A percentile compares a stretch with the other conserved stretches of the same genome.
phyloP scores from a whole-genome alignment of 2,329 filamentous ascomycete genomes.

The Aspergillus neotritici region DNA sequence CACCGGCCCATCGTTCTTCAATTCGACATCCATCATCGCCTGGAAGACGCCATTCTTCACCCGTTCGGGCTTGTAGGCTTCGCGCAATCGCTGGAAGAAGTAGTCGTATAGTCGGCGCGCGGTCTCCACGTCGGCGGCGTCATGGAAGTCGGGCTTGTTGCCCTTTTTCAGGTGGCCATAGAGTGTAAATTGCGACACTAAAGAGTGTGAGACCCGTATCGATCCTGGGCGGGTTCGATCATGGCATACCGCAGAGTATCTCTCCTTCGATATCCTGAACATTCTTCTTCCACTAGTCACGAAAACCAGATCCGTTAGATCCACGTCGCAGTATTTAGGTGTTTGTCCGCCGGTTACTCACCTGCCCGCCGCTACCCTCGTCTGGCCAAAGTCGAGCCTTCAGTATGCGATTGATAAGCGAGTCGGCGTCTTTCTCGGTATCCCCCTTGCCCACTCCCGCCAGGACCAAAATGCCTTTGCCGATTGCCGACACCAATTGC shows the following conservation, averaged over 20 bases:
- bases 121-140: conserved; percentile 70
- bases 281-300: conserved; percentile 76
- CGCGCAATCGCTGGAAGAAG: conserved; percentile 71
- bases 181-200: conserved; percentile 95
- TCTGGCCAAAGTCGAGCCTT: conserved; percentile 92
- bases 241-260: conserved; percentile 74
- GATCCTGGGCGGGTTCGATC: conserved; percentile 3
- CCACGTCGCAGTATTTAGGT: neutral
- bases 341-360: conserved; percentile 31
- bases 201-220: neutral
- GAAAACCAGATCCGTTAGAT: conserved; percentile 1
- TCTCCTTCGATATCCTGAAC: conserved; percentile 87
- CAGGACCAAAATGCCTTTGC: conserved; percentile 82
- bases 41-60: conserved; percentile 97
- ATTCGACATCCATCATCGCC: conserved; percentile 95
- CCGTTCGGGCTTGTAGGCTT: conserved; percentile 63
- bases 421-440: conserved; percentile 79
- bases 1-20: conserved; percentile 80
- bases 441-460: conserved; percentile 88
- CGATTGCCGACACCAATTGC: conserved; percentile 82
- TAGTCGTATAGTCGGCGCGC: conserved; percentile 76
- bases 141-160: conserved; percentile 91
- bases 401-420: conserved; percentile 75
- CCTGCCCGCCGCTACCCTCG: conserved; percentile 58
- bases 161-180: conserved; percentile 92